These are phyloP conservation scores for Mortierella claussenii DNA, from an alignment of 192 early-diverging fungal genomes.

Conservation along the genomic window DNA sequence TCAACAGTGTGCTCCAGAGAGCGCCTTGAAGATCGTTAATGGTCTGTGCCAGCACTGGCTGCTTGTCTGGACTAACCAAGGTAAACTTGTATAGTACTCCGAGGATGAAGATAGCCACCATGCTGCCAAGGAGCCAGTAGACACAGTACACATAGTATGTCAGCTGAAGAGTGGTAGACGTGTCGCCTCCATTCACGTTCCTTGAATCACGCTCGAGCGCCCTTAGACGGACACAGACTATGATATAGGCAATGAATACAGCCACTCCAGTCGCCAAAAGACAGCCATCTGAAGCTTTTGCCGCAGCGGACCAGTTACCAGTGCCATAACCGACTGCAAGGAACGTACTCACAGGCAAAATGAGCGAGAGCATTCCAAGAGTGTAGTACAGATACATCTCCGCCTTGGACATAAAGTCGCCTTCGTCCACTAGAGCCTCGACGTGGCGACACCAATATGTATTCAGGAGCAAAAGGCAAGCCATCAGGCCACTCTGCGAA, in stretches of 20 bases:
- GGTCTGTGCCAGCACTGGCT: constrained; percentile 20
- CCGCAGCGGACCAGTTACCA: neutral
- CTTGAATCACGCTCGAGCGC: constrained; percentile 43
- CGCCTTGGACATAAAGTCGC: constrained; percentile 40
- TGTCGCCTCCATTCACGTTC: constrained; percentile 39
- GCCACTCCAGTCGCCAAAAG: constrained; percentile 10
- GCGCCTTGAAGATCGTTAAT: constrained; percentile 32
- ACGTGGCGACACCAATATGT: constrained; percentile 50
- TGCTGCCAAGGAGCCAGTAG: constrained; percentile 44
- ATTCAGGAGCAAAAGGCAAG: constrained; percentile 31
- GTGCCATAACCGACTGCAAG: neutral
- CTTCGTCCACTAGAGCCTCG: constrained; percentile 45
- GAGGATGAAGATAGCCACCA: constrained; percentile 20
- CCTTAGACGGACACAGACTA: constrained; percentile 26
- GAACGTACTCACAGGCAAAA: constrained; percentile 7
- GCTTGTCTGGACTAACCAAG: neutral
- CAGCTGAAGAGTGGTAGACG: constrained; percentile 35
- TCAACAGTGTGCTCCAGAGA: constrained; percentile 30
- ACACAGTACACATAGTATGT: constrained; percentile 37
- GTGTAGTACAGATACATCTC: constrained; percentile 42
- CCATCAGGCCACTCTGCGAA: constrained; percentile 22
- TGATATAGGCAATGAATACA: constrained; percentile 20
- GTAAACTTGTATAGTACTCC: constrained; percentile 22
- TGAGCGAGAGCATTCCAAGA: constrained; percentile 6
- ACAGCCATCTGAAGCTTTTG: neutral